Base-by-base conservation (phyloP, 2,329 filamentous ascomycete species). In the Sporothrix phasma region DNA sequence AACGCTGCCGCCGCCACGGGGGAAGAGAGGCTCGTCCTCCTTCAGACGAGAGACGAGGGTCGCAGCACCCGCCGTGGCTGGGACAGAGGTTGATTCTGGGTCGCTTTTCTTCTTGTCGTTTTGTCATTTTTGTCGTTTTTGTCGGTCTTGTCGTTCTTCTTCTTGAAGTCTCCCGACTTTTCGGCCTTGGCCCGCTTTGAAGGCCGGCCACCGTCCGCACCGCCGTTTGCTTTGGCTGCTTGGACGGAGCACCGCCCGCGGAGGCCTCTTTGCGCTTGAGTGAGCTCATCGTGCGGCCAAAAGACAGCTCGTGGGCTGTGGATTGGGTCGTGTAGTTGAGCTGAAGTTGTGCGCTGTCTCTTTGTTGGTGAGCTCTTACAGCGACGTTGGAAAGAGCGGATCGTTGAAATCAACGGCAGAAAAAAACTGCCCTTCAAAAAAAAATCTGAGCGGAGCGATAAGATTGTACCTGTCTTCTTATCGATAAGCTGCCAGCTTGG, bases 21-120 rank as follows among this genome's bases (percentile, higher is more conserved):
- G 93, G 71, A 99, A 99, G 51, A 93, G 81, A 39, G 87, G 87
- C 73, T 97, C 94, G 69, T 97, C 94, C 69, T 94, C 88, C 74
- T 82, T 85, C 60, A 84, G 72, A 11, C 78, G 72, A 43, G 81
- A 80, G 63, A 82, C 73, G 34, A 77, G 66, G 2, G 70, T 64
- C 5, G 66, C 67, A 59, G 71, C 72, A 19, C 70, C 45, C 10
- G 64, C 60, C 8, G 39, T 29, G n/a, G 59, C 26, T 0, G 56
- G 26, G n/a, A 47, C 43, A 11, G 60, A 51, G 46, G 34, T 60
- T 17, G 47, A 37, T 13, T 63, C 60, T 5, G 29, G 5, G 31
- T 62, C 47, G 56, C 10, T 8, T n/a, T 61, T 62, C 37, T 64
- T 62, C 37, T 62, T 56, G 53, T 51, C 37, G 8, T 3, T 29